phyloP scores from a whole-genome alignment of 1,284 basidiomycete species.

The Heliocybe sulcata region DNA sequence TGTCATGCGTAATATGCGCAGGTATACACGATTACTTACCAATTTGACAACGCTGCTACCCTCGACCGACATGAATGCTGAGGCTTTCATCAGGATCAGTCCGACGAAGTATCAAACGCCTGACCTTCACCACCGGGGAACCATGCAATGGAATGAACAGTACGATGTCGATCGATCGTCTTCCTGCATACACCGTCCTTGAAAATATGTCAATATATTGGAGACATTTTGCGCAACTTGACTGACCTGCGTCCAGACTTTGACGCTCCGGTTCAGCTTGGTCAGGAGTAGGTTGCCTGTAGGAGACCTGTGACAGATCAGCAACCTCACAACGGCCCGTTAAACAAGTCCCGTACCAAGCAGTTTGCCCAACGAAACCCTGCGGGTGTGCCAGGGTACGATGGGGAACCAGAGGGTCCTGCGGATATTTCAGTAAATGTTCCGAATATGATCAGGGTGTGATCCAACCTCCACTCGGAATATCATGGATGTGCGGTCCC shows the following conservation, averaged over 20 bases:
- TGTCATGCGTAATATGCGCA: too few species aligned
- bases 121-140: slow-evolving; percentile 59
- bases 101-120: neutral
- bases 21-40: slow-evolving; percentile 21
- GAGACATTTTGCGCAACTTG: neutral
- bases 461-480: slow-evolving; percentile 57
- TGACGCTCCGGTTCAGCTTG: slow-evolving; percentile 62
- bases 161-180: slow-evolving; percentile 56
- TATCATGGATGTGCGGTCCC: slow-evolving; percentile 72
- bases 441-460: neutral
- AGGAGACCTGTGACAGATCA: slow-evolving; percentile 46
- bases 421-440: slow-evolving; percentile 9
- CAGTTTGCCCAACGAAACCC: slow-evolving; percentile 74
- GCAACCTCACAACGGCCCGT: neutral
- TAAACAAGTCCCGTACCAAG: slow-evolving; percentile 39
- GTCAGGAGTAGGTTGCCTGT: slow-evolving; percentile 56
- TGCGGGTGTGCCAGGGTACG: slow-evolving; percentile 64
- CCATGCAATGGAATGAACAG: slow-evolving; percentile 68
- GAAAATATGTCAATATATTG: slow-evolving; percentile 4
- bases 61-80: slow-evolving; percentile 54
- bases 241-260: slow-evolving; percentile 65
- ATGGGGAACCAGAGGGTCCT: slow-evolving; percentile 55
- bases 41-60: slow-evolving; percentile 41
- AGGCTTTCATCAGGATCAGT: neutral
- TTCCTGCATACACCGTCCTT: slow-evolving; percentile 68